Base-by-base conservation (phyloP, 2,329 filamentous ascomycete genomes). In the Pestalotiopsis fici region DNA sequence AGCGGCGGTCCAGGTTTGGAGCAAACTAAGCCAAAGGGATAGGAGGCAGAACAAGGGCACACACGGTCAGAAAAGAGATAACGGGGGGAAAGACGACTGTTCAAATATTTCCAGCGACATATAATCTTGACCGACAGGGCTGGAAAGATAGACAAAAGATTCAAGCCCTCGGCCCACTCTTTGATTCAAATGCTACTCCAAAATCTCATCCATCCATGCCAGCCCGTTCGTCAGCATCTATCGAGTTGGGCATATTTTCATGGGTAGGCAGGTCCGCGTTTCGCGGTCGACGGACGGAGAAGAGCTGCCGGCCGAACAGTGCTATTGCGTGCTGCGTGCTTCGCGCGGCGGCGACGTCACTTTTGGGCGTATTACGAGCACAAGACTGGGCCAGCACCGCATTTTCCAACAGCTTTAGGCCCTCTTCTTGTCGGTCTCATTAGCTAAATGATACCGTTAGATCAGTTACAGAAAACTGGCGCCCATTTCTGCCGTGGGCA, bases 371-470 rank as follows among this genome's bases (percentile, higher is more conserved):
- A 50, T 50, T 15, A 31, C 25, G 57, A 60, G 25, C 57, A 15
- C n/a, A n/a, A 60, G 18, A 60, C 28, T 21, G 57, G 57, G 57
- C 31, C 57, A 37, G 28, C 28, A 21, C 31, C 31, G 57, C 28
- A 37, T 23, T 60, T 23, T 37, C n/a, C 21, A 11, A 18, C 27
- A 60, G 21, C n/a, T 60, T 18, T 1, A 60, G 57, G 57, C 28
- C 27, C 31, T 12, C 4, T 57, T 31, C 15, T 18, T 18, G 13
- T 60, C 60, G 60, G 39, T 63, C 35, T 12, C 23, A 60, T 63
- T 63, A 63, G 60, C 60, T 63, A 47, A 50, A 47, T 47, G 11
- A 47, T n/a, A 43, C 60, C 60, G n/a, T 47, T 63, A 63, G 31
- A 63, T 63, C 37, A 39, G 60, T 25, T 35, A 37, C 31, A 63